phyloP scores from a whole-genome alignment of 495 filamentous ascomycete genomes.

The Parathielavia hyrcaniae region DNA sequence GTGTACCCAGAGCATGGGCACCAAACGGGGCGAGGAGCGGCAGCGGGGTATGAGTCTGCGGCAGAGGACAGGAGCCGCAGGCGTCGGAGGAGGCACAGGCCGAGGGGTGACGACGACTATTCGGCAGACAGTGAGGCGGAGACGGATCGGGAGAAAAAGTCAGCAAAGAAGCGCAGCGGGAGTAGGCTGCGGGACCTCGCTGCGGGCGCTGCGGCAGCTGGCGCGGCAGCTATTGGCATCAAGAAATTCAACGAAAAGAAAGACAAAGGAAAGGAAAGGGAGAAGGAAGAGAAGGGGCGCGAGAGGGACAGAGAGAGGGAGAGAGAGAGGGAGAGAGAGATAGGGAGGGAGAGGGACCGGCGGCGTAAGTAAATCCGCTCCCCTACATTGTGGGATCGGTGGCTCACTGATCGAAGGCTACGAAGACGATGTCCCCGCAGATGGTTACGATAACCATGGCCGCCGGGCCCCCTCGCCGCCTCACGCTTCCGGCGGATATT shows the following conservation, averaged over 20 bases:
- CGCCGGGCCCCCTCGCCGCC: constrained; percentile 44
- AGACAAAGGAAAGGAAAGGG: constrained; percentile 33
- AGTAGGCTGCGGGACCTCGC: constrained; percentile 62
- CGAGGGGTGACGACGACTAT: constrained; percentile 20
- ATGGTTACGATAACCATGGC: constrained; percentile 34
- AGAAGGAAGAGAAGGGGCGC: constrained; percentile 32
- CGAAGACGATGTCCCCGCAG: constrained; percentile 35
- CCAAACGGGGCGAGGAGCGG: constrained; percentile 9
- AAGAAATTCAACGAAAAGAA: constrained; percentile 59
- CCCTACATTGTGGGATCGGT: constrained; percentile 10
- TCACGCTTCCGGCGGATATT: constrained; percentile 48
- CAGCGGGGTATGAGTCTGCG: constrained; percentile 32
- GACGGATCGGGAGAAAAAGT: constrained; percentile 32
- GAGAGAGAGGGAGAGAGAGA: constrained; percentile 20
- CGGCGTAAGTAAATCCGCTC: constrained; percentile 24
- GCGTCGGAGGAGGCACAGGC: constrained; percentile 19
- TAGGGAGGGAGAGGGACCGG: constrained; percentile 39
- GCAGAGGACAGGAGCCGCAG: constrained; percentile 28
- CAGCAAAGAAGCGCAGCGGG: constrained; percentile 52
- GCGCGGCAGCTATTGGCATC: constrained; percentile 70
- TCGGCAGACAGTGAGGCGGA: constrained; percentile 34
- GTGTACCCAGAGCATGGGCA: constrained; percentile 15
- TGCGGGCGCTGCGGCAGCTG: constrained; percentile 61
- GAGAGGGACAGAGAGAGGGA: constrained; percentile 27
- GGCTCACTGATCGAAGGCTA: constrained; percentile 32